Evolutionary conservation across 352 stramenopile species (phyloP), one percentile per base, ranked within the genome.

Genomic region (Phytophthora idaei): DNA sequence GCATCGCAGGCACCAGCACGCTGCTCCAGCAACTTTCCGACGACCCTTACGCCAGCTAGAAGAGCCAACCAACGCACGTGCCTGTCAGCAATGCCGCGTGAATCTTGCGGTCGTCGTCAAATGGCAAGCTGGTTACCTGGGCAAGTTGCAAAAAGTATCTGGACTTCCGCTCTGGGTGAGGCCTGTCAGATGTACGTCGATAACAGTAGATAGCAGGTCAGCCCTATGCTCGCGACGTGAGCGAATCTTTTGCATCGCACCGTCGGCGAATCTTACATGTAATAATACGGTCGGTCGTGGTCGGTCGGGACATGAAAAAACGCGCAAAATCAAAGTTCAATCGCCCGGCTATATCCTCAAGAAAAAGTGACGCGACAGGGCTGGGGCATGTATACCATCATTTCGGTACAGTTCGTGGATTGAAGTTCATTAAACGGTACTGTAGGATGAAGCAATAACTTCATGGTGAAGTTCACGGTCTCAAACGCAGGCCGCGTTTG

Each of bases 311-410:
- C 29, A 17, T 41, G 44, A 37, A 68, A 63, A 68, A 63, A 67
- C 60, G 47, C 63, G 52, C 51, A 70, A 57, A 46, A 55, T 31
- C 63, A 42, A 65, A 65, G 55, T 70, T 71, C 64, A 71, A 71
- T 9, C 32, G 15, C 49, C 36, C 29, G 28, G 28, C 27, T 65
- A 48, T 54, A 47, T 2, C 21, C 21, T 45, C 50, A 11, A 14
- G 6, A 1, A 36, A 64, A 54, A 61, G 48, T 56, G 63, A 71
- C 63, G 63, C 42, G 64, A 11, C 64, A 66, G 41, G 57, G 50
- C 36, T 58, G 14, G 41, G 45, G 17, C 0, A 31, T 21, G 1
- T 15, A 41, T 55, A 55, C 59, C 59, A 49, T 5, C 55, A 36
- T 15, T 8, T 8, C 29, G 29, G 29, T 34, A 34, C 29, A 34